Evolutionary conservation across 305 asterid genomes (phyloP), one percentile per base, ranked within the genome.

Genomic region (Andrographis paniculata): DNA sequence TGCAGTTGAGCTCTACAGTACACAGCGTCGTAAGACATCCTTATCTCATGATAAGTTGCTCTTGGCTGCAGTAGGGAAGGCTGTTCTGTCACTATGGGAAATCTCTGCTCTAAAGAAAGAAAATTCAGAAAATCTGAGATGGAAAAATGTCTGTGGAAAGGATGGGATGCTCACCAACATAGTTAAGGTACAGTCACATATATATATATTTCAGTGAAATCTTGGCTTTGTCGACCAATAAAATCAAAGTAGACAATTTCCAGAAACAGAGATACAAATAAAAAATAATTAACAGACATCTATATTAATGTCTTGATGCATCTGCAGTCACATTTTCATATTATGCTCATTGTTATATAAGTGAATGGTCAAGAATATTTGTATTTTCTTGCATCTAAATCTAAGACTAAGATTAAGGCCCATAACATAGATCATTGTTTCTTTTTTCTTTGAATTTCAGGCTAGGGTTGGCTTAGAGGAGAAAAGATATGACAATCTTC

Each of bases 31-130:
- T 38, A 87, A 79, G 70, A 87, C 99, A 27, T 87, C 99, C 1
- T 23, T 91, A 43, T 91, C 96, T 5, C 96, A 91, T 45, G 99
- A 91, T 70, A 91, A 91, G 77, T 63, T 91, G 71, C 83, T 91
- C 58, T 60, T 87, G 37, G 82, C 88, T 43, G 82, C 96, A 6
- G 93, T 93, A 15, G 59, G 56, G 28, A 76, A 70, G 51, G 99
- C 93, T 39, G 69, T 80, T 35, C 73, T 28, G 35, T 82, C 96
- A 23, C 74, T 78, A 20, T 75, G 80, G 85, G 88, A 86, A 55
- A 65, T 78, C 27, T 70, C 66, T 33, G 54, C 63, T 47, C 62
- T 76, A 50, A 64, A 77, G 53, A 75, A 75, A 53, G 69, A 67
- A 60, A 74, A 50, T 59, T 59, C 70, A 3, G 71, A 65, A 44